These are phyloP conservation scores for Trametes pubescens DNA, from an alignment of 1,284 basidiomycete species.

Conservation along the genomic window DNA sequence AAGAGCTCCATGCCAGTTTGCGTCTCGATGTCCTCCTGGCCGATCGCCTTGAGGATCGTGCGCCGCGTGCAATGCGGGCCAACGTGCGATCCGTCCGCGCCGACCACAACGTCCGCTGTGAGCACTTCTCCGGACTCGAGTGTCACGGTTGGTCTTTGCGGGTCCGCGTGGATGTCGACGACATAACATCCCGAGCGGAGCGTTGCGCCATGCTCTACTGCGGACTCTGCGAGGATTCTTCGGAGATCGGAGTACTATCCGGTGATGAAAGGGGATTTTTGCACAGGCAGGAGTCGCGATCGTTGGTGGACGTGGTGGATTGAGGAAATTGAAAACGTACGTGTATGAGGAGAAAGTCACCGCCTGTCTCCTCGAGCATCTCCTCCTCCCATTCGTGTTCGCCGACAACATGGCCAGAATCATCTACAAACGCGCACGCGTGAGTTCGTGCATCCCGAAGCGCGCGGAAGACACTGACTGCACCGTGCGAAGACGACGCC, in stretches of 20 bases:
- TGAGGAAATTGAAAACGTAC: constrained; percentile 27
- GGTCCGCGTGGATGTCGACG: constrained; percentile 24
- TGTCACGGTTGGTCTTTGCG: constrained; percentile 35
- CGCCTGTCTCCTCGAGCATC: constrained; percentile 40
- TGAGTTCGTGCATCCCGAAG: neutral
- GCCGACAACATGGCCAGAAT: constrained; percentile 35
- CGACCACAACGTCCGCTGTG: constrained; percentile 42
- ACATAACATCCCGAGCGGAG: constrained; percentile 32
- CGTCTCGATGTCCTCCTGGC: constrained; percentile 17
- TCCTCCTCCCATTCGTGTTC: constrained; percentile 39
- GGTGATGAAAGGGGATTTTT: too few species aligned
- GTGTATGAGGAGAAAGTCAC: constrained; percentile 37
- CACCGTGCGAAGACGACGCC: constrained; percentile 31
- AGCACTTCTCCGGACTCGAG: constrained; percentile 41
- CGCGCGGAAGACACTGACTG: neutral
- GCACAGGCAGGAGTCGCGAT: neutral
- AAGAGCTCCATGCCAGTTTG: constrained; percentile 23
- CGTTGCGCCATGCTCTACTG: constrained; percentile 35
- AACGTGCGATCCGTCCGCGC: constrained; percentile 40
- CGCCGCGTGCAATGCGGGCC: constrained; percentile 31
- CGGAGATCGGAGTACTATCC: constrained; percentile 40
- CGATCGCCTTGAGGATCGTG: constrained; percentile 33
- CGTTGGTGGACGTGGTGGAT: neutral
- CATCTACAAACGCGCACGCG: constrained; percentile 26
- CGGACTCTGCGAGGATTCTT: constrained; percentile 35